phyloP scores from a whole-genome alignment of 768 basidiomycete genomes.

The Kwoniella heveanensis region DNA sequence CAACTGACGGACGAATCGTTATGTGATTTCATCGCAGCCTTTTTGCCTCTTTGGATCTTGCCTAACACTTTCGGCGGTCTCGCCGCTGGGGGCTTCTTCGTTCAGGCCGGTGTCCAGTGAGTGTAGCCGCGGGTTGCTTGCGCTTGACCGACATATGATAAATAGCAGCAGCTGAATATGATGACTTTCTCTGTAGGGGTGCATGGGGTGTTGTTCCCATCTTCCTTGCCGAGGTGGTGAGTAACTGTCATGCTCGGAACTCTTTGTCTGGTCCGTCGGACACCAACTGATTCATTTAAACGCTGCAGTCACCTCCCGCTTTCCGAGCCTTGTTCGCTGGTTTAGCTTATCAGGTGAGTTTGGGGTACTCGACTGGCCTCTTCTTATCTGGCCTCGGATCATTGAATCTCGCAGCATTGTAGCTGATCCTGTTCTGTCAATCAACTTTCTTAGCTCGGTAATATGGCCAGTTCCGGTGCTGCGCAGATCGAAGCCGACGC shows the following conservation, averaged over 20 bases:
- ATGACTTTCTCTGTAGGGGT: conserved; percentile 59
- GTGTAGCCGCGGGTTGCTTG: too few species aligned
- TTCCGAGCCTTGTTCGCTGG: conserved; percentile 88
- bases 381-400: too few species aligned
- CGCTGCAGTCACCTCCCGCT: conserved; percentile 67
- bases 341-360: conserved; percentile 79
- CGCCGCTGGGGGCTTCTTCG: conserved; percentile 74
- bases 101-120: conserved; percentile 72
- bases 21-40: too few species aligned
- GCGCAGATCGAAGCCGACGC: conserved; percentile 78
- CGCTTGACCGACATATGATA: too few species aligned
- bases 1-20: too few species aligned
- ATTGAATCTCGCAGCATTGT: neutral
- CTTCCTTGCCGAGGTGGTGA: conserved; percentile 66
- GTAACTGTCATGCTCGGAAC: neutral
- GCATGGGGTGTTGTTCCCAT: conserved; percentile 89
- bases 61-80: conserved; percentile 70
- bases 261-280: neutral
- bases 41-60: conserved; percentile 73
- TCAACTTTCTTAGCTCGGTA: conserved; percentile 40
- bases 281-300: conserved; percentile 53
- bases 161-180: too few species aligned
- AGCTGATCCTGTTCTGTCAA: neutral
- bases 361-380: too few species aligned
- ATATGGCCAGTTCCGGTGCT: conserved; percentile 72